Evolutionary conservation across 2,329 filamentous ascomycete species (phyloP), one percentile per base, ranked within the genome.

Genomic region (Westerdykella sp.): DNA sequence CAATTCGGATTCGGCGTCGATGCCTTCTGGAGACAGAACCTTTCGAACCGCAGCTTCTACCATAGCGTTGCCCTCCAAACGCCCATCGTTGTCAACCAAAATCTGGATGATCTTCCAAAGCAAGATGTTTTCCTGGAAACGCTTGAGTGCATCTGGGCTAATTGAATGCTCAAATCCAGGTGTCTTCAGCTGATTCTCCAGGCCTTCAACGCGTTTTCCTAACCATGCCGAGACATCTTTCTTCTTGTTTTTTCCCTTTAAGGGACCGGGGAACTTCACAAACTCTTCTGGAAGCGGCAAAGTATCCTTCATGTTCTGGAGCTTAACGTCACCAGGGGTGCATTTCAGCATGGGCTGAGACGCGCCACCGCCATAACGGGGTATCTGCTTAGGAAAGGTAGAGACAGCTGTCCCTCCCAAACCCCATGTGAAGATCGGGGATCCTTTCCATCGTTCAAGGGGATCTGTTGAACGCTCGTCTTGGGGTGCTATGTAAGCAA

Each of bases 201-300:
- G 69, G 1, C 72, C 71, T 31, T 87, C 83, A 43, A 97, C 91
- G 41, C 84, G 87, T 46, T 77, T 73, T 4, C 76, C 78, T 36
- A 98, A 73, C 93, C 94, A 98, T 2, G 80, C 68, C 35, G 90
- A 56, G 0, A 88, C 79, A 42, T 98, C 91, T 71, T 97, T 98
- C 75, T 98, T 98, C 74, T 95, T 97, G 1, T 83, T 81, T 62
- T 96, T 97, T 34, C 82, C 78, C 65, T 85, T 89, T 22, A 98
- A 71, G 3, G 94, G 93, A 0, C 93, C 93, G 0, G 93, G 93
- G 58, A 97, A 97, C 54, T 83, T 88, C 14, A 80, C 77, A 39
- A 93, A 71, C 2, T 82, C 78, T 28, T 93, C 87, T 18, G 80
- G 73, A 7, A 89, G 71, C 4, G 86, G 81, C 36, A 87, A 71